These are phyloP conservation scores for Tricholoma terreum DNA, from an alignment of 768 basidiomycete genomes.

Conservation along the genomic window DNA sequence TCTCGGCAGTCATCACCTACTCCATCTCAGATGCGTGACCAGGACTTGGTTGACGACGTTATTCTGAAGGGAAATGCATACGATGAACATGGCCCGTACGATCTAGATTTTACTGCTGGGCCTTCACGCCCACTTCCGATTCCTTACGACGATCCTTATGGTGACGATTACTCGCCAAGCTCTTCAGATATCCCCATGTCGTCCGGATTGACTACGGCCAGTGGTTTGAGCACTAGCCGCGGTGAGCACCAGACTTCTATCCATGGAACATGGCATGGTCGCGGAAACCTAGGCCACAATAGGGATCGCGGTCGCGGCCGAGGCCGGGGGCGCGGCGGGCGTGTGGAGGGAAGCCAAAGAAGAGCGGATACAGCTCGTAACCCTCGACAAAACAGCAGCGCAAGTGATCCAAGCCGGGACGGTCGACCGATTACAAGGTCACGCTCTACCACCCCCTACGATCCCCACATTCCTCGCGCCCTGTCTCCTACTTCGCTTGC, in stretches of 20 bases:
- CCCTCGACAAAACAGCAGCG: constrained; percentile 13
- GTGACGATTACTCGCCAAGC: constrained; percentile 36
- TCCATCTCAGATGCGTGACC: constrained; percentile 51
- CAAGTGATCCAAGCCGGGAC: constrained; percentile 11
- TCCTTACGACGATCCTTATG: constrained; percentile 81
- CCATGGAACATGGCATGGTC: constrained; percentile 4
- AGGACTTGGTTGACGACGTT: constrained; percentile 46
- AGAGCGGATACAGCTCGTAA: constrained; percentile 9
- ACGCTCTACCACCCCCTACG: constrained; percentile 26
- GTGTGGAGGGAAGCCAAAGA: constrained; percentile 22
- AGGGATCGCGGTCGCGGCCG: constrained; percentile 34
- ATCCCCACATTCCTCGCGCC: constrained; percentile 25
- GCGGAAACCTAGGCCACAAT: constrained; percentile 39
- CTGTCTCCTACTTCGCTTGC: constrained; percentile 46
- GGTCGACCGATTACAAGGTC: constrained; percentile 16
- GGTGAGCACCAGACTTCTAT: constrained; percentile 1
- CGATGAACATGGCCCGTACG: constrained; percentile 66
- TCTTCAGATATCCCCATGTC: neutral
- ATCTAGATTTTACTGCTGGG: constrained; percentile 54
- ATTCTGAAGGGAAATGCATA: constrained; percentile 58
- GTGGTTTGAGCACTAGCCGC: neutral
- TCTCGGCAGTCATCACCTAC: constrained; percentile 57
- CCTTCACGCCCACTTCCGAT: constrained; percentile 63
- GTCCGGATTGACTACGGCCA: neutral
- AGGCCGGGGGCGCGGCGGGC: constrained; percentile 27